These are phyloP conservation scores for Hylodesmum podocarpum DNA, from an alignment of 306 rosid species.

Conservation along the genomic window DNA sequence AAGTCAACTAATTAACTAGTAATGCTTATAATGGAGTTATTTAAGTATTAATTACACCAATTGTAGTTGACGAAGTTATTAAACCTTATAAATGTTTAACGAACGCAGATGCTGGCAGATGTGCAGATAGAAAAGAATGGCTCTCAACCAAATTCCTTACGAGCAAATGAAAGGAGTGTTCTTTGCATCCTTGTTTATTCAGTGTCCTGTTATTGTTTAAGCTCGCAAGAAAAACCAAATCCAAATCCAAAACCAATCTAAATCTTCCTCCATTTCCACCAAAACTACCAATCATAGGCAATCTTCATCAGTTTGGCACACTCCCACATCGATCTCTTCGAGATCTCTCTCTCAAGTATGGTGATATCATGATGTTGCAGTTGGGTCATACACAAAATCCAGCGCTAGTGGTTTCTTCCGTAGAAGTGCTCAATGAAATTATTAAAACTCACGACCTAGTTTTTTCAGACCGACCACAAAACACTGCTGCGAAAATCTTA, in stretches of 20 bases:
- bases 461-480: slow-evolving; percentile 33
- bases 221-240: slow-evolving; percentile 13
- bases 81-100: not conserved
- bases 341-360: slow-evolving; percentile 24
- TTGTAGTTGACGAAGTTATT: too few relatives aligned
- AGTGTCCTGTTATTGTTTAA: not conserved
- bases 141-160: not conserved
- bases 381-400: slow-evolving; percentile 29
- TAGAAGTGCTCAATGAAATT: slow-evolving; percentile 15
- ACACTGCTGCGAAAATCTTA: slow-evolving; percentile 21
- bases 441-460: slow-evolving; percentile 20
- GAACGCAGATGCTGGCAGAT: not conserved
- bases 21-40: too few relatives aligned
- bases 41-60: too few relatives aligned
- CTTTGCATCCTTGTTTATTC: not conserved
- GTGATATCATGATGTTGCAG: slow-evolving; percentile 28
- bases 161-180: not conserved
- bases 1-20: too few relatives aligned
- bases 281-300: slow-evolving; percentile 42
- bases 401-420: slow-evolving; percentile 36
- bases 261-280: slow-evolving; percentile 38
- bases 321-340: slow-evolving; percentile 33
- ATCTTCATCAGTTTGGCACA: slow-evolving; percentile 41
- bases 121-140: slow-evolving; percentile 1
- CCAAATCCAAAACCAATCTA: slow-evolving; percentile 23